phyloP scores from a whole-genome alignment of 106 monocot genomes.

The Allium sativum region DNA sequence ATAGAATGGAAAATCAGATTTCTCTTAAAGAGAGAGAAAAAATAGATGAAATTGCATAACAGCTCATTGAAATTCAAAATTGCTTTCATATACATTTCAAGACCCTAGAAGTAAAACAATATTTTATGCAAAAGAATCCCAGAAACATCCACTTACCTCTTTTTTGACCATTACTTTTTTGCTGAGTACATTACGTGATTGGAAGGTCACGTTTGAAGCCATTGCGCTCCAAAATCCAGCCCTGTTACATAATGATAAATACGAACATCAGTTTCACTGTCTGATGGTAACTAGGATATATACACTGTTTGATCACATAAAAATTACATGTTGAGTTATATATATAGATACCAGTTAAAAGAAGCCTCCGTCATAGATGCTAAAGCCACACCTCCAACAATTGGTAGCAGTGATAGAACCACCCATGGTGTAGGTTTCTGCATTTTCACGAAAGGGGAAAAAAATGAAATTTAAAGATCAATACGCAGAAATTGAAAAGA shows the following conservation, averaged over 20 bases:
- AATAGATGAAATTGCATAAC: too few relatives aligned
- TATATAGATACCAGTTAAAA: conserved; percentile 48
- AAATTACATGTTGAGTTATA: too few relatives aligned
- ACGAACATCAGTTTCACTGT: too few relatives aligned
- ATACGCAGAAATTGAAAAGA: too few relatives aligned
- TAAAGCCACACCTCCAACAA: conserved; percentile 71
- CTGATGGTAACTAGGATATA: too few relatives aligned
- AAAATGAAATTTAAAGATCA: too few relatives aligned
- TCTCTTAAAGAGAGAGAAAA: too few relatives aligned
- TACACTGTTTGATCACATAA: too few relatives aligned
- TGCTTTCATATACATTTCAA: neutral
- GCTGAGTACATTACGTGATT: conserved; percentile 94
- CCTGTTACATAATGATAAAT: conserved; percentile 30
- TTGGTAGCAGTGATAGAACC: conserved; percentile 50
- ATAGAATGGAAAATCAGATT: conserved; percentile 1
- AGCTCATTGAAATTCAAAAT: neutral
- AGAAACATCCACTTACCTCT: conserved; percentile 32
- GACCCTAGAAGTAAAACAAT: too few relatives aligned
- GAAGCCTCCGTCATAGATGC: conserved; percentile 73
- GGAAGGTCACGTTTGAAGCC: conserved; percentile 85
- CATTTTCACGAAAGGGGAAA: neutral
- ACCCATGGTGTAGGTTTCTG: conserved; percentile 48
- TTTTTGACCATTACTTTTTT: conserved; percentile 85
- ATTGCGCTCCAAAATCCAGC: conserved; percentile 98
- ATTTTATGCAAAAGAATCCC: too few relatives aligned